Percentiles rank a stretch among this genome's conserved stretches.
These are phyloP conservation scores for Fusarium sp. DNA, from an alignment of 2,329 filamentous ascomycete genomes.

Conservation along the genomic window DNA sequence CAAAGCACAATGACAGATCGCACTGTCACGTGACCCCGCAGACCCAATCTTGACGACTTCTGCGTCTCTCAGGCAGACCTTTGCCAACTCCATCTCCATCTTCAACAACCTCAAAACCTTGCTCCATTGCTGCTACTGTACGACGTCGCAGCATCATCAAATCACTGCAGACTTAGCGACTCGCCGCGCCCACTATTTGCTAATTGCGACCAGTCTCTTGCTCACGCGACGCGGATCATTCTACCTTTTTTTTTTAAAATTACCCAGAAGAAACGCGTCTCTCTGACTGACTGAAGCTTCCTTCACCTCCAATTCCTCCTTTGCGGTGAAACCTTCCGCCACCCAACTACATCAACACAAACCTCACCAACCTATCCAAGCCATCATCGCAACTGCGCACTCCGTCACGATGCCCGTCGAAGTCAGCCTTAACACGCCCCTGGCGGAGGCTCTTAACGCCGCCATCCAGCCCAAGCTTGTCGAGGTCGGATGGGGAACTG, in stretches of 20 bases:
- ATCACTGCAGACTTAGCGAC: conserved; percentile 32
- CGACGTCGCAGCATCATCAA: conserved; percentile 35
- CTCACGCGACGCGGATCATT: conserved; percentile 48
- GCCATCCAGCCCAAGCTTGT: conserved; percentile 91
- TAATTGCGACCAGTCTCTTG: conserved; percentile 36
- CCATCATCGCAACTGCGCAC: conserved; percentile 17
- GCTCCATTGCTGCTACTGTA: conserved; percentile 37
- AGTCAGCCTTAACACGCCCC: conserved; percentile 80
- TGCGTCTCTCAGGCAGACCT: conserved; percentile 47
- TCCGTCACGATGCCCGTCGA: conserved; percentile 78
- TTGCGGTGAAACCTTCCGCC: conserved; percentile 43
- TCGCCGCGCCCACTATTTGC: conserved; percentile 9
- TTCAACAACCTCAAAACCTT: conserved; percentile 41
- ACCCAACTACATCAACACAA: conserved; percentile 27
- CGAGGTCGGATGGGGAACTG: conserved; percentile 91
- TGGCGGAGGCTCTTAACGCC: conserved; percentile 85
- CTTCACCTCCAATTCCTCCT: conserved; percentile 32
- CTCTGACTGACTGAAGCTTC: conserved; percentile 37
- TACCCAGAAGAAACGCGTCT: conserved; percentile 45
- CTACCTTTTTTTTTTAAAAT: conserved; percentile 1
- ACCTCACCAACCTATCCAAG: conserved; percentile 11
- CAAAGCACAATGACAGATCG: conserved; percentile 26
- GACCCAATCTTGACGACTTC: conserved; percentile 49
- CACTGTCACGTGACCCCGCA: conserved; percentile 46
- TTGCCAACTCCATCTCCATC: conserved; percentile 46